Evolutionary conservation across 306 rosid species (phyloP).

Genomic region (Dalbergia oliveri): DNA sequence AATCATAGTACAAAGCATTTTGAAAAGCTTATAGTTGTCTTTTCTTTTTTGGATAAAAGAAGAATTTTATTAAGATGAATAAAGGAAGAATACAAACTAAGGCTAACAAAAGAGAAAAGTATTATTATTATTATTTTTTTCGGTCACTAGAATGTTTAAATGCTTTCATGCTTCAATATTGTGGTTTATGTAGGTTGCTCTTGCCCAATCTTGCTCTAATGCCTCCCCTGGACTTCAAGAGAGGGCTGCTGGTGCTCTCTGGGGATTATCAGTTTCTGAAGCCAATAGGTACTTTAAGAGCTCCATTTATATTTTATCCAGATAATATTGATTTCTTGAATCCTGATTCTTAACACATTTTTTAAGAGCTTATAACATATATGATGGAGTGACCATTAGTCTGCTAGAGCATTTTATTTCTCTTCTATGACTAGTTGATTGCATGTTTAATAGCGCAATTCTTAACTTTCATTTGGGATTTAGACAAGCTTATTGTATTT

Average conservation of each 20-base stretch:
- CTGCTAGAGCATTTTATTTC: background rate
- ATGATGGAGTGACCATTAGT: constrained; percentile 4
- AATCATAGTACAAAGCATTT: background rate
- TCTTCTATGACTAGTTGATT: constrained; percentile 16
- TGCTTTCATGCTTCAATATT: constrained; percentile 41
- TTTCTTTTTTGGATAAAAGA: too few relatives aligned
- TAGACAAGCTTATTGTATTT: background rate
- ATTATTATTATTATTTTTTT: background rate
- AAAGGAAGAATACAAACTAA: too few relatives aligned
- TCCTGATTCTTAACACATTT: constrained; percentile 20
- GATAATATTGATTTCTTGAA: constrained; percentile 4
- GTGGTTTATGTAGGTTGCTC: constrained; percentile 82
- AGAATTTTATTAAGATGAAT: too few relatives aligned
- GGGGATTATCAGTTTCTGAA: constrained; percentile 99
- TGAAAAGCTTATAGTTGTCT: background rate
- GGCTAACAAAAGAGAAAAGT: too few relatives aligned
- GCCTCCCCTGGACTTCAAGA: constrained; percentile 99
- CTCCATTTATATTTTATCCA: constrained; percentile 30
- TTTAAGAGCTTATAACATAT: constrained; percentile 6
- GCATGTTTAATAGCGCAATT: background rate
- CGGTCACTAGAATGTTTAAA: constrained; percentile 30
- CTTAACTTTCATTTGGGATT: constrained; percentile 5
- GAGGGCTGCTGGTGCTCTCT: constrained; percentile 99
- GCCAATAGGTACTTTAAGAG: constrained; percentile 80
- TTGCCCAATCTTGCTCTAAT: constrained; percentile 96